A percentile compares a stretch with the other conserved stretches of the same genome.
phyloP scores from a whole-genome alignment of 148 eudicot species.

The Persicaria tinctoria region DNA sequence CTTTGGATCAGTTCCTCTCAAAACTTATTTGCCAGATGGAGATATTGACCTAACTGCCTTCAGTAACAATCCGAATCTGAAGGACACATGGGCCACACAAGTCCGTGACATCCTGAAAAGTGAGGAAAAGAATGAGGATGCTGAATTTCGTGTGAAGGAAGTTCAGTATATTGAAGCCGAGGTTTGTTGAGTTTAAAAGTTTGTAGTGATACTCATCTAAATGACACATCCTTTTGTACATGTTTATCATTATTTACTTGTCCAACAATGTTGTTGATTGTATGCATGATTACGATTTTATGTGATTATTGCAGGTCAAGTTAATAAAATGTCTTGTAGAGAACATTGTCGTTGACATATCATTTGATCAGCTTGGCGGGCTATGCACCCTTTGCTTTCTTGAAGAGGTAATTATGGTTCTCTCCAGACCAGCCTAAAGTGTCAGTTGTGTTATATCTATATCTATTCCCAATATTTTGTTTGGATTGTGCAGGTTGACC shows the following conservation, averaged over 20 bases:
- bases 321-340: conserved; percentile 71
- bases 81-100: conserved; percentile 74
- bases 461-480: background rate
- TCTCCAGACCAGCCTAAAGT: background rate
- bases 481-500: conserved; percentile 55
- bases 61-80: conserved; percentile 44
- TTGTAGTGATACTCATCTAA: background rate
- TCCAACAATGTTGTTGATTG: background rate
- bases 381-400: conserved; percentile 82
- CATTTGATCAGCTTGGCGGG: conserved; percentile 77
- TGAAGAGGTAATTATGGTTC: conserved; percentile 40
- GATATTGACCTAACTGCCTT: conserved; percentile 88
- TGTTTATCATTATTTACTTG: background rate
- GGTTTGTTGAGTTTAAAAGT: conserved; percentile 21
- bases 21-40: conserved; percentile 95
- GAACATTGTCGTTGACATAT: conserved; percentile 74
- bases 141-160: conserved; percentile 87
- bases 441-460: background rate
- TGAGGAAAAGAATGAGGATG: conserved; percentile 82
- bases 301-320: conserved; percentile 47
- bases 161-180: conserved; percentile 97
- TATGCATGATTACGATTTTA: background rate
- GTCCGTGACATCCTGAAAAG: conserved; percentile 69
- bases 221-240: background rate
- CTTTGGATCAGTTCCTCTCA: conserved; percentile 94